phyloP scores from a whole-genome alignment of 495 filamentous ascomycete species.

The Aspergillus coremiiformis region DNA sequence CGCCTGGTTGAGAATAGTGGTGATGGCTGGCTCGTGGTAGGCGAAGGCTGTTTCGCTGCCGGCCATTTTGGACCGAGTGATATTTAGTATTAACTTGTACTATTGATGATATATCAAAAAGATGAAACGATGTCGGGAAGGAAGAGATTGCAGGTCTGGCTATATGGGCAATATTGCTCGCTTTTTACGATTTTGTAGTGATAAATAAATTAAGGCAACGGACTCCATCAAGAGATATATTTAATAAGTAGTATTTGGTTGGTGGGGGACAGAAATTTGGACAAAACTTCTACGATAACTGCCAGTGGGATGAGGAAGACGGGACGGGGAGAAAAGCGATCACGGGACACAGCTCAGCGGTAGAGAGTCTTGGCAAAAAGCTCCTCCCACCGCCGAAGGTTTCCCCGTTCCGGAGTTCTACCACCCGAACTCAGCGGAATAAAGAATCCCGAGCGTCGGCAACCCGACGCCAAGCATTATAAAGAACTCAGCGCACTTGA shows the following conservation, averaged over 20 bases:
- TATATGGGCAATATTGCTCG: slow-evolving; percentile 4
- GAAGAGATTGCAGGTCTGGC: neutral
- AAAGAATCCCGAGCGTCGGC: too few relatives aligned
- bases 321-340: too few relatives aligned
- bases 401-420: too few relatives aligned
- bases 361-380: too few relatives aligned
- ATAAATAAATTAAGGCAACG: neutral
- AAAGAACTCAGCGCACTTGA: too few relatives aligned
- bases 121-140: neutral
- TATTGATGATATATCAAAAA: neutral
- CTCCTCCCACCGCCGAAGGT: too few relatives aligned
- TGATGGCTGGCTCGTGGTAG: slow-evolving; percentile 55
- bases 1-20: slow-evolving; percentile 50
- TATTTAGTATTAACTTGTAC: too few relatives aligned
- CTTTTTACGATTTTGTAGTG: neutral
- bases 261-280: too few relatives aligned
- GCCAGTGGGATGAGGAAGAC: too few relatives aligned
- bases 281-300: too few relatives aligned
- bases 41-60: slow-evolving; percentile 27
- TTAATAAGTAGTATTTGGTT: neutral
- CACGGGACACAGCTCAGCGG: too few relatives aligned
- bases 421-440: too few relatives aligned
- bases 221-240: slow-evolving; percentile 8
- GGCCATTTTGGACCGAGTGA: neutral
- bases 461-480: neutral